Conservation (phyloP, 805 yeast species). For the Saitoella complicata region DNA sequence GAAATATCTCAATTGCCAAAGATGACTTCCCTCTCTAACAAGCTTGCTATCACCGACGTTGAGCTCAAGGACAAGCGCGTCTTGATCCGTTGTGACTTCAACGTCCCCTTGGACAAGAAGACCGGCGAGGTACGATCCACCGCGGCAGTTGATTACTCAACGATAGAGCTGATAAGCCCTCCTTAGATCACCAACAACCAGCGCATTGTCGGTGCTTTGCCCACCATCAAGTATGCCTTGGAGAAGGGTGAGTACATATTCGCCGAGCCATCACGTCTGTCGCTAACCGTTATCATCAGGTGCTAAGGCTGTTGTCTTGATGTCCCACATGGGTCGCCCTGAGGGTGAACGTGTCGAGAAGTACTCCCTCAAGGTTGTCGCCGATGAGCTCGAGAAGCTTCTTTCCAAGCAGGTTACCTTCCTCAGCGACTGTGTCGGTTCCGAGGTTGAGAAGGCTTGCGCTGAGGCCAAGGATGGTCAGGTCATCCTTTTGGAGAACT, state of each 20-base stretch:
- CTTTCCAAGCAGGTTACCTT: slow-evolving; percentile 62
- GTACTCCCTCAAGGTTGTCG: slow-evolving; percentile 87
- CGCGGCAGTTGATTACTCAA: no score
- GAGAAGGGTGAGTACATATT: slow-evolving; percentile 34
- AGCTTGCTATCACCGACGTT: slow-evolving; percentile 84
- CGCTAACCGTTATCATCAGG: slow-evolving; percentile 20
- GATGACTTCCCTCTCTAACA: slow-evolving; percentile 79
- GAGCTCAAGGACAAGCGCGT: slow-evolving; percentile 82
- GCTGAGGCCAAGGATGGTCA: slow-evolving; percentile 42
- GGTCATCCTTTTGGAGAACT: slow-evolving; percentile 84
- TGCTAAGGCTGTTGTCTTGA: slow-evolving; percentile 82
- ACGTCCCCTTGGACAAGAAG: slow-evolving; percentile 64
- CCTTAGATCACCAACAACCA: slow-evolving; percentile 87
- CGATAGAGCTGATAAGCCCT: no score
- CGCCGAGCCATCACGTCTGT: neutral
- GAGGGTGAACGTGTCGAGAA: slow-evolving; percentile 79
- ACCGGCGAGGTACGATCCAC: slow-evolving; percentile 21
- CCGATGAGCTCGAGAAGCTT: slow-evolving; percentile 68
- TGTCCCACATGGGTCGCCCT: slow-evolving; percentile 98
- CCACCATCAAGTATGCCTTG: slow-evolving; percentile 90
- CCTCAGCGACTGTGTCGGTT: slow-evolving; percentile 84
- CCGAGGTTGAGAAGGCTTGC: slow-evolving; percentile 69
- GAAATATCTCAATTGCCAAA: neutral
- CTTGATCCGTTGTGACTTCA: slow-evolving; percentile 77
- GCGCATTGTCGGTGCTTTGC: slow-evolving; percentile 98